phyloP scores from a whole-genome alignment of 768 basidiomycete genomes.

The Polyporus arcularius region DNA sequence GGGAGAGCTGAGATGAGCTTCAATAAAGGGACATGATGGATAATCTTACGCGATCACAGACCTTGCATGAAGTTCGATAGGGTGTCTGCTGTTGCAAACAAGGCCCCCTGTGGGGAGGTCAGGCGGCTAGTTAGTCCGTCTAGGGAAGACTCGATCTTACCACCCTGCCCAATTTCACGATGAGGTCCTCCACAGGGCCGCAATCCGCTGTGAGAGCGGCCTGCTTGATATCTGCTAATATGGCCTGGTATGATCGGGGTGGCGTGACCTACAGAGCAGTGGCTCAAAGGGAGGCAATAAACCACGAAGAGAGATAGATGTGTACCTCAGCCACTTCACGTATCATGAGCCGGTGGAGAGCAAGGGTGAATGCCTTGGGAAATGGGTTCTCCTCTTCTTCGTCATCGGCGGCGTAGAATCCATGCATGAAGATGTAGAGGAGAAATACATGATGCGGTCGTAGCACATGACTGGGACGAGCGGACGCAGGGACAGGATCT shows the following conservation, averaged over 20 bases:
- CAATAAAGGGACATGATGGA: neutral
- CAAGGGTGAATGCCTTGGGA: conserved; percentile 58
- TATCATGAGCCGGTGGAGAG: conserved; percentile 66
- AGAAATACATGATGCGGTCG: conserved; percentile 78
- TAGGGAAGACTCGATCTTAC: conserved; percentile 6
- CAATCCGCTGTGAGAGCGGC: conserved; percentile 1
- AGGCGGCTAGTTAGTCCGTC: neutral
- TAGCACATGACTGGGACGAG: conserved; percentile 66
- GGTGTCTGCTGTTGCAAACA: conserved; percentile 13
- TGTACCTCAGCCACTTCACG: conserved; percentile 71
- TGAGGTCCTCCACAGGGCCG: neutral
- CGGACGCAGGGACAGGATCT: conserved; percentile 42
- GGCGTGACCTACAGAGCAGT: conserved; percentile 51
- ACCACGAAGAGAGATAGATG: neutral
- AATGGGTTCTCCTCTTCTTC: conserved; percentile 44
- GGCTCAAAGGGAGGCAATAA: neutral
- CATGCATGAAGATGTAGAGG: conserved; percentile 60
- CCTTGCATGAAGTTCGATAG: conserved; percentile 24
- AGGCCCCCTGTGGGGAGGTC: neutral
- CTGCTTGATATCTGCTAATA: conserved; percentile 15
- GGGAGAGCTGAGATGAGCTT: conserved; percentile 5
- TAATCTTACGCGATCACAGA: neutral
- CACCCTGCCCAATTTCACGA: conserved; percentile 9
- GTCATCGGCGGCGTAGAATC: conserved; percentile 35
- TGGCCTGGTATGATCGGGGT: conserved; percentile 50